Evolutionary conservation across 2,329 filamentous ascomycete genomes (phyloP), one percentile per base, ranked within the genome.

Genomic region (Scorias spongiosa): DNA sequence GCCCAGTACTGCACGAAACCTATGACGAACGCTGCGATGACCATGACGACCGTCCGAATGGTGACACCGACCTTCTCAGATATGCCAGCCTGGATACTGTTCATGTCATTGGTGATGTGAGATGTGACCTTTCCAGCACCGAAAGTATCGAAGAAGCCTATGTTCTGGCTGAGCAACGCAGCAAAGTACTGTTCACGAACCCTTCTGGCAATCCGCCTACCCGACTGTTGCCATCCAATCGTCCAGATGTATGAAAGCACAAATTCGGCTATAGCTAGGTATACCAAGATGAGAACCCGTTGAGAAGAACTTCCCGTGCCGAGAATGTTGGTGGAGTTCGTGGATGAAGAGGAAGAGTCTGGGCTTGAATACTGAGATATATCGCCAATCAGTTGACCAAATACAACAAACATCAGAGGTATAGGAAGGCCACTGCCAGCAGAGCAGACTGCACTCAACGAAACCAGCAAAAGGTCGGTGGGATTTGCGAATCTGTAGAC

Each of bases 1-100:
- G 88, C 93, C 84, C 87, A 94, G 61, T 81, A 89, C 55, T 83
- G 81, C 60, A 88, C 62, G 57, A 93, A 95, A 2, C 81, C 85
- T 50, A 95, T 86, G 43, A 93, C 67, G 51, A 93, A 93, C 11
- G 86, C 84, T 0, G 86, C 78, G 45, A 91, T 65, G 54, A 95
- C 93, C 15, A 84, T 86, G 1, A 85, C 76, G 2, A 85, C 39
- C 12, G 83, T 81, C 11, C 77, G 75, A 42, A 91, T 60, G 0
- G 83, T 86, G 48, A 93, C 65, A 11, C 76, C 77, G 39, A 91
- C 73, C 66, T 93, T 93, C 61, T 93, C 84, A 0, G 84, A 89
- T 40, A 95, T 84, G 45, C 86, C 87, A 50, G 91, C 86, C 62
- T 93, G 87, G 46, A 95, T 80, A 42, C 89, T 68, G 56, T 93